These are phyloP conservation scores for Leishmania aethiopica DNA, from an alignment of 208 protist species.

Conservation along the genomic window DNA sequence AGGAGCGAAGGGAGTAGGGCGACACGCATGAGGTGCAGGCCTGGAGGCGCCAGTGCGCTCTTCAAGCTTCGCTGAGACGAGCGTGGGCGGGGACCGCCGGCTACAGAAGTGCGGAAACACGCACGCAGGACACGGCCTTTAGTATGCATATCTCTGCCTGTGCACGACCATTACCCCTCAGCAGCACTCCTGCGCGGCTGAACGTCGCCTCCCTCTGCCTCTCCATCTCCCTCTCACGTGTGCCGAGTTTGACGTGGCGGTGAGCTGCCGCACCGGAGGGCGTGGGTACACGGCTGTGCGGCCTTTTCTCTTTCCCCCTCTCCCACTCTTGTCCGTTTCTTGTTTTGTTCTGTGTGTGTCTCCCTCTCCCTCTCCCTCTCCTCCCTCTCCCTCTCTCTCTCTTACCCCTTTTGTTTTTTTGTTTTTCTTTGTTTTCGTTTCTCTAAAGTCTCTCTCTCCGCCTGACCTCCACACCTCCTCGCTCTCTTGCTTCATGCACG, in stretches of 20 bases:
- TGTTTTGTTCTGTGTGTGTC: background rate
- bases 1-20: background rate
- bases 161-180: background rate
- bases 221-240: background rate
- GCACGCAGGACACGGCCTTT: background rate
- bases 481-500: background rate
- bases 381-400: background rate
- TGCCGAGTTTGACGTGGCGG: background rate
- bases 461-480: background rate
- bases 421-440: slow-evolving; percentile 6
- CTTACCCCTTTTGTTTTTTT: background rate
- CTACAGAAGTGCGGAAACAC: background rate
- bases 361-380: background rate
- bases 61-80: background rate
- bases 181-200: background rate
- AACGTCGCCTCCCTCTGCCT: background rate
- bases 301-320: background rate
- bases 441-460: slow-evolving; percentile 1
- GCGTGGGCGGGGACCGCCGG: background rate
- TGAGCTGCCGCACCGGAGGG: background rate
- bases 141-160: background rate
- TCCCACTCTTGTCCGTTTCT: background rate
- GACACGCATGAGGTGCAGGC: background rate
- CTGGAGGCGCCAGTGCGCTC: background rate
- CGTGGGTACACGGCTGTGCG: background rate